phyloP scores from a whole-genome alignment of 2,329 filamentous ascomycete genomes.

The Aspergillus terreus region DNA sequence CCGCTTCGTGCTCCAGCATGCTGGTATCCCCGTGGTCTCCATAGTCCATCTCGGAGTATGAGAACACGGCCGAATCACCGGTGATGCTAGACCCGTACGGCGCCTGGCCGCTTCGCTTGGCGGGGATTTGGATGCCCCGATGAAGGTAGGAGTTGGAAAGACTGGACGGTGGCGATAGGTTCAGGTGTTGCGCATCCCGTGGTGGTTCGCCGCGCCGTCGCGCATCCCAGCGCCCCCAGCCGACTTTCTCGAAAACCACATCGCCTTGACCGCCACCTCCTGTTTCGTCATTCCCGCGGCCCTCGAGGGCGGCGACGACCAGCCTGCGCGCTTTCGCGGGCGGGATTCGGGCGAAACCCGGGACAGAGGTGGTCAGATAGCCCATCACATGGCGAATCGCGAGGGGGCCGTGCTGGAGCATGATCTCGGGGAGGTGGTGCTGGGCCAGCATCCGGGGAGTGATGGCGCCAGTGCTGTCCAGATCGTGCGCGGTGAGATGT shows the following conservation, averaged over 20 bases:
- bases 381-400: slow-evolving; percentile 95
- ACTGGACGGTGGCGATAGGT: slow-evolving; percentile 50
- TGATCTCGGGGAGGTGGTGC: slow-evolving; percentile 83
- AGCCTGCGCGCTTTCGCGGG: slow-evolving; percentile 85
- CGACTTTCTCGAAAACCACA: slow-evolving; percentile 79
- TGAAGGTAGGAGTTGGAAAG: slow-evolving; percentile 44
- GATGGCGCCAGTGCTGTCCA: slow-evolving; percentile 77
- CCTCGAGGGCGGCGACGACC: slow-evolving; percentile 88
- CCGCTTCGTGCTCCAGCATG: slow-evolving; percentile 79
- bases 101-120: slow-evolving; percentile 31
- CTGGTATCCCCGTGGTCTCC: slow-evolving; percentile 56
- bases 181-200: slow-evolving; percentile 25
- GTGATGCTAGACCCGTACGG: slow-evolving; percentile 60
- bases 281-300: slow-evolving; percentile 58
- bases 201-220: slow-evolving; percentile 63
- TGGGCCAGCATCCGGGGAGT: slow-evolving; percentile 81
- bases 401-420: slow-evolving; percentile 83
- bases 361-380: slow-evolving; percentile 87
- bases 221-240: slow-evolving; percentile 95
- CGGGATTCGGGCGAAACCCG: slow-evolving; percentile 84
- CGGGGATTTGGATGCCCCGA: slow-evolving; percentile 48
- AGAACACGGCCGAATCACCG: slow-evolving; percentile 71
- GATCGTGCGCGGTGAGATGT: slow-evolving; percentile 46
- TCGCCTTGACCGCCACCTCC: slow-evolving; percentile 56
- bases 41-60: slow-evolving; percentile 62